phyloP scores from a whole-genome alignment of 306 rosid species.

The Prosopis cineraria region DNA sequence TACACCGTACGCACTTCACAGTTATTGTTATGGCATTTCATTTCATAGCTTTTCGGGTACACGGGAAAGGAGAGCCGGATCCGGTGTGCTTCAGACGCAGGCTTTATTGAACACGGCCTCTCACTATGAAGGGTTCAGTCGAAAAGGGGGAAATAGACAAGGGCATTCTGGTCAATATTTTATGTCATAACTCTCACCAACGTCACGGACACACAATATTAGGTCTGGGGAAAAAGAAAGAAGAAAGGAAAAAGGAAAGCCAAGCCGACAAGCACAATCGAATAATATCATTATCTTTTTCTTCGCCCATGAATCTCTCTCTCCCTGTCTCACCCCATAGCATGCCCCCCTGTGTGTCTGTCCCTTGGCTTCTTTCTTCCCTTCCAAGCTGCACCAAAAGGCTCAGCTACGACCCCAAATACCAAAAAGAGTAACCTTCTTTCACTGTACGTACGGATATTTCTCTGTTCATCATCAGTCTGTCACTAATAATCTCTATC shows the following conservation, averaged over 20 bases:
- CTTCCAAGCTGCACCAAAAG: constrained; percentile 25
- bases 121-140: constrained; percentile 28
- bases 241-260: neutral
- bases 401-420: constrained; percentile 14
- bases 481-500: neutral
- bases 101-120: constrained; percentile 45
- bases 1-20: neutral
- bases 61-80: constrained; percentile 33
- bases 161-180: constrained; percentile 33
- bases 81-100: constrained; percentile 36
- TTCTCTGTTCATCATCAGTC: neutral
- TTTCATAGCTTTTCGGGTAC: constrained; percentile 34
- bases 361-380: constrained; percentile 16
- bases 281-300: constrained; percentile 53
- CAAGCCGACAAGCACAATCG: constrained; percentile 56
- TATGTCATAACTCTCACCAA: too few relatives aligned
- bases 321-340: constrained; percentile 11
- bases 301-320: constrained; percentile 34
- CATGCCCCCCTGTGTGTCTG: constrained; percentile 23
- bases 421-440: constrained; percentile 33
- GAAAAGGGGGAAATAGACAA: constrained; percentile 19
- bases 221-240: constrained; percentile 2
- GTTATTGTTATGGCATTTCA: constrained; percentile 42
- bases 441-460: constrained; percentile 40
- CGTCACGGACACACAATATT: constrained; percentile 25